Percentiles rank a stretch among this genome's conserved stretches.
Evolutionary conservation across 2,329 filamentous ascomycete species (phyloP).

Genomic region (Fusarium setosum): DNA sequence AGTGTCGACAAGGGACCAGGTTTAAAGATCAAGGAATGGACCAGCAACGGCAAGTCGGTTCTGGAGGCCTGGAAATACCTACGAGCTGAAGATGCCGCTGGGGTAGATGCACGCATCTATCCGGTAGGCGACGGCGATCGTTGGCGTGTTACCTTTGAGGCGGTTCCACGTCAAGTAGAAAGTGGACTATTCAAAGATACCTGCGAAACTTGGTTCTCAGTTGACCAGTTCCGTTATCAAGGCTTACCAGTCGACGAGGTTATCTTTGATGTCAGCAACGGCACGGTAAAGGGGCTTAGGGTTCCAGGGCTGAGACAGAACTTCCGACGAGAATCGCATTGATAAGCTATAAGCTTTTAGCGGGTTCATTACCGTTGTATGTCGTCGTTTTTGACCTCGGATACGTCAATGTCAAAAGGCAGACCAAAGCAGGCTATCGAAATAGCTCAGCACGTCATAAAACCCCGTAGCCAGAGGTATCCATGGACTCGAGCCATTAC

Average conservation of each 20-base stretch:
- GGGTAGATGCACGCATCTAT: background rate
- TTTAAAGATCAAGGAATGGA: background rate
- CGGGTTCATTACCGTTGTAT: too few species aligned
- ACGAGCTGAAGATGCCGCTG: background rate
- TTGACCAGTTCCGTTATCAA: background rate
- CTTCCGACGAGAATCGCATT: background rate
- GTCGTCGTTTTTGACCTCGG: too few species aligned
- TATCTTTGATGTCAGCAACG: background rate
- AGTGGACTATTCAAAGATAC: background rate
- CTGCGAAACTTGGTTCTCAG: background rate
- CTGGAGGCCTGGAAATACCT: background rate
- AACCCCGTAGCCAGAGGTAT: too few species aligned
- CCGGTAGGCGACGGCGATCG: background rate
- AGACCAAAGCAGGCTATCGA: too few species aligned
- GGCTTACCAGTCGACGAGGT: background rate
- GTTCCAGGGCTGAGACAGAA: background rate
- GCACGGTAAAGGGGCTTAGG: background rate
- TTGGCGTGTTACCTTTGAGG: background rate
- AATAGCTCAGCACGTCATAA: too few species aligned
- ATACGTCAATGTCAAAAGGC: too few species aligned
- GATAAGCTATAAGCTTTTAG: too few species aligned
- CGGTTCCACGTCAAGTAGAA: rapidly evolving
- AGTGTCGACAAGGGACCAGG: background rate
- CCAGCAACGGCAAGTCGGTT: background rate
- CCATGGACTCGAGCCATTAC: too few species aligned